Evolutionary conservation across 257 asterid genomes (phyloP).

Genomic region (Ocimum tenuiflorum): DNA sequence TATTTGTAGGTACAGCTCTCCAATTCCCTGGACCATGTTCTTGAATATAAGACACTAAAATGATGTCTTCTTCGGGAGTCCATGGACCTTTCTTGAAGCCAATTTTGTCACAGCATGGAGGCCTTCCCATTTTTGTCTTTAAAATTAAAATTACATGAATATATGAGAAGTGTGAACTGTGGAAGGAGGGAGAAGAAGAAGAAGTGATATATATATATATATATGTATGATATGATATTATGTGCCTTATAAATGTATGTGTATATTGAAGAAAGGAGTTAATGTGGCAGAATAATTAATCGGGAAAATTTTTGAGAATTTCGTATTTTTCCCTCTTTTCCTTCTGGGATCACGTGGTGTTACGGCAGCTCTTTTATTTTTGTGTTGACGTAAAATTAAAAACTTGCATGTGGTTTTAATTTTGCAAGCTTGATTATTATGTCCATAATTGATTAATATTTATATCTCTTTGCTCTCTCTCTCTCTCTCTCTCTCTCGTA

Average conservation of each 20-base stretch:
- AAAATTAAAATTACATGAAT: not conserved
- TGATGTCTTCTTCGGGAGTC: slow-evolving; percentile 94
- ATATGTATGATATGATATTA: not conserved
- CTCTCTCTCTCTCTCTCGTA: not conserved
- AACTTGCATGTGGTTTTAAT: slow-evolving; percentile 30
- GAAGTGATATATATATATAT: no score
- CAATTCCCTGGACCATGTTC: slow-evolving; percentile 94
- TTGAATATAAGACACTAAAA: slow-evolving; percentile 81
- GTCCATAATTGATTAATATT: slow-evolving; percentile 31
- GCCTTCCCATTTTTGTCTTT: slow-evolving; percentile 55
- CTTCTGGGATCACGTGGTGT: slow-evolving; percentile 37
- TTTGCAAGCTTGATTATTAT: slow-evolving; percentile 28
- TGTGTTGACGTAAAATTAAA: slow-evolving; percentile 24
- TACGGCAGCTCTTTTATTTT: slow-evolving; percentile 30
- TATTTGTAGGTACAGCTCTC: slow-evolving; percentile 79
- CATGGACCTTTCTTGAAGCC: slow-evolving; percentile 96
- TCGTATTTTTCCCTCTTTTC: not conserved
- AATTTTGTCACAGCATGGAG: slow-evolving; percentile 83
- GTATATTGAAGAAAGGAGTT: not conserved
- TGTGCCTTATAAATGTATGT: not conserved
- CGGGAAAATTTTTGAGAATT: not conserved
- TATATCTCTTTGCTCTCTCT: not conserved
- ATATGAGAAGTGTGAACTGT: slow-evolving; percentile 11
- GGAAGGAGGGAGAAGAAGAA: not conserved
- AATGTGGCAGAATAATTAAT: slow-evolving; percentile 21